These are phyloP conservation scores for Laguncularia racemosa DNA, from an alignment of 345 rosid genomes.

Conservation along the genomic window DNA sequence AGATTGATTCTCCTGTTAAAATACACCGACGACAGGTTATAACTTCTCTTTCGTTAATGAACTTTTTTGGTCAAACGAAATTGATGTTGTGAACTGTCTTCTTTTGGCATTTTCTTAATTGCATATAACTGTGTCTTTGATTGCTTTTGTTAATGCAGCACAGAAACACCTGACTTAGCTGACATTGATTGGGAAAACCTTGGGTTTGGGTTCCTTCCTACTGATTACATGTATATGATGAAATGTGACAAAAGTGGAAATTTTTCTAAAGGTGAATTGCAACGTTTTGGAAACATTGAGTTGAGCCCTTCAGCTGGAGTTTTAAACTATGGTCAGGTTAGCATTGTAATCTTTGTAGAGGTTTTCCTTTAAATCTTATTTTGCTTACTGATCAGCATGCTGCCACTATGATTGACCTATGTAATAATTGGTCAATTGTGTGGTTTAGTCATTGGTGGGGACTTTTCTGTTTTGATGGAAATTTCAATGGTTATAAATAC, in stretches of 20 bases:
- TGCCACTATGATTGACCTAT: too few species aligned
- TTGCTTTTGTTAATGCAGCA: conserved; percentile 20
- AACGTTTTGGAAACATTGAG: conserved; percentile 82
- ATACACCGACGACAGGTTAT: too few species aligned
- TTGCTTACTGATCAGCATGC: too few species aligned
- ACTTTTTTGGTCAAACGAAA: too few species aligned
- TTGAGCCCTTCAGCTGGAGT: conserved; percentile 84
- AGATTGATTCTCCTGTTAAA: too few species aligned
- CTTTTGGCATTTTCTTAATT: neutral
- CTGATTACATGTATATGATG: conserved; percentile 89
- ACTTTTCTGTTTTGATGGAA: too few species aligned
- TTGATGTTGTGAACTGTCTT: neutral
- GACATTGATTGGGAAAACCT: conserved; percentile 87
- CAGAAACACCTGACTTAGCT: conserved; percentile 36
- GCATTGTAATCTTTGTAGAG: neutral
- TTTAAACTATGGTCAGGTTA: conserved; percentile 92
- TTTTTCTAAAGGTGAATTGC: conserved; percentile 61
- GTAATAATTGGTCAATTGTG: too few species aligned
- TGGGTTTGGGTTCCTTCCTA: conserved; percentile 57
- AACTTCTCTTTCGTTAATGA: too few species aligned
- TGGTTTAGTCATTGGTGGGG: too few species aligned
- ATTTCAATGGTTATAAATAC: too few species aligned
- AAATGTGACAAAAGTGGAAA: conserved; percentile 46
- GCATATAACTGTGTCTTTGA: neutral
- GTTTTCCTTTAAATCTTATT: conserved; percentile 1